phyloP scores from a whole-genome alignment of 2,329 filamentous ascomycete genomes.

The Hysterium pulicare region DNA sequence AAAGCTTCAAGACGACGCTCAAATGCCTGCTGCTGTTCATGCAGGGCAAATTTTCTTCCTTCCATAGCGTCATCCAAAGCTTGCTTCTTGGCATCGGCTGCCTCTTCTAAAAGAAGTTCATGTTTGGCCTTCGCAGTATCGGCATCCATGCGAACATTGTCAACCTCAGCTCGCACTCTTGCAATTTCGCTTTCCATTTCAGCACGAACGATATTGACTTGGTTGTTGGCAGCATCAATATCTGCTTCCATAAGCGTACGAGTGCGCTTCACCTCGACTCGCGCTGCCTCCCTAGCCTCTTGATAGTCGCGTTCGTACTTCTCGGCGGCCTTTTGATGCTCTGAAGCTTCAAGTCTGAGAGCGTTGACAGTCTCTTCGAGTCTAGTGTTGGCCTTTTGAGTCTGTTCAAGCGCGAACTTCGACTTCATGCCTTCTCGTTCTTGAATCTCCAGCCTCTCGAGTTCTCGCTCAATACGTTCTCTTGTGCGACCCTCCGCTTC shows the following conservation, averaged over 20 bases:
- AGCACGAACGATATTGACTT: slow-evolving; percentile 77
- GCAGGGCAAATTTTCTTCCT: slow-evolving; percentile 51
- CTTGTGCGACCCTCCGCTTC: slow-evolving; percentile 43
- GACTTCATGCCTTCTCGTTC: slow-evolving; percentile 76
- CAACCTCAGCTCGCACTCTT: slow-evolving; percentile 70
- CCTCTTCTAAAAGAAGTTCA: slow-evolving; percentile 81
- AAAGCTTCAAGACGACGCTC: slow-evolving; percentile 44
- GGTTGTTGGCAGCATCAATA: slow-evolving; percentile 77
- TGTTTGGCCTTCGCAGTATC: slow-evolving; percentile 77
- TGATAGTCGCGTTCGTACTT: slow-evolving; percentile 78
- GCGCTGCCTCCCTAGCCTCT: slow-evolving; percentile 75
- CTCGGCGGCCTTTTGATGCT: slow-evolving; percentile 65
- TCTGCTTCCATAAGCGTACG: slow-evolving; percentile 76
- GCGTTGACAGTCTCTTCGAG: slow-evolving; percentile 57
- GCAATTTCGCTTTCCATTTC: slow-evolving; percentile 77
- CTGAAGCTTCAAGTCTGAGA: slow-evolving; percentile 64
- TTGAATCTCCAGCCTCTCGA: slow-evolving; percentile 47
- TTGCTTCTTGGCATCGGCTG: slow-evolving; percentile 64
- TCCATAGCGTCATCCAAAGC: slow-evolving; percentile 55
- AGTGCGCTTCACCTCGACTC: slow-evolving; percentile 76
- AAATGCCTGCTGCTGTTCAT: slow-evolving; percentile 48
- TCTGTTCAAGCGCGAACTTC: slow-evolving; percentile 67
- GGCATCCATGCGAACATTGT: slow-evolving; percentile 72
- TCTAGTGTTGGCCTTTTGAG: slow-evolving; percentile 58
- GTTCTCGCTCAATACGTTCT: slow-evolving; percentile 45